A percentile compares a stretch with the other conserved stretches of the same genome.
These are phyloP conservation scores for Cytidiella melzeri DNA, from an alignment of 768 basidiomycete species.

Conservation along the genomic window DNA sequence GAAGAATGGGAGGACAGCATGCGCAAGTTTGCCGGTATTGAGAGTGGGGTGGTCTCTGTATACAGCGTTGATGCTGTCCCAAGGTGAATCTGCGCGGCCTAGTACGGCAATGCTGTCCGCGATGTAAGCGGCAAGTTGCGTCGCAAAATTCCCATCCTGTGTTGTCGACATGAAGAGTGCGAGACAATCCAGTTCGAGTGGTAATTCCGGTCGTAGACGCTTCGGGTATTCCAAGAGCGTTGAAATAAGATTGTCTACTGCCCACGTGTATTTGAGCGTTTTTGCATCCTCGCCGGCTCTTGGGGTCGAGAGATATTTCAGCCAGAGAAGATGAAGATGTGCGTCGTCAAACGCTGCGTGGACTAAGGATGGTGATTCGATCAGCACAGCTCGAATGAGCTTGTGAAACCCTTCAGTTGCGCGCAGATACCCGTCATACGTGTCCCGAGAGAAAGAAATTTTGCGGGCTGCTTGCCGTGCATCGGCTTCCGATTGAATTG, in stretches of 20 bases:
- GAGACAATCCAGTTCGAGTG: neutral
- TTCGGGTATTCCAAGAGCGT: neutral
- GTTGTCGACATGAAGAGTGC: neutral
- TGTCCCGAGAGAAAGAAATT: neutral
- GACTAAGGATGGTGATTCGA: neutral
- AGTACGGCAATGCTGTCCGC: neutral
- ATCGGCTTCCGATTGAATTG: neutral
- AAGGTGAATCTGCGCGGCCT: neutral
- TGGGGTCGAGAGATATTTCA: neutral
- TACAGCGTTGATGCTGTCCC: neutral
- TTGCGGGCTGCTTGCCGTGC: neutral
- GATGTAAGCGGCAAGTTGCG: neutral
- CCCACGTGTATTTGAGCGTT: neutral
- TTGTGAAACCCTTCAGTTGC: neutral
- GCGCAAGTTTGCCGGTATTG: neutral
- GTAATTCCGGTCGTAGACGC: neutral
- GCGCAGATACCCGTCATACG: neutral
- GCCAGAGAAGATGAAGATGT: slow-evolving; percentile 2
- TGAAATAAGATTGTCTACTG: neutral
- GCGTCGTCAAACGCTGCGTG: slow-evolving; percentile 3
- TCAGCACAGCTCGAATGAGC: neutral
- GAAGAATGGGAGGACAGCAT: slow-evolving; percentile 1
- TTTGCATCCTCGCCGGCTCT: neutral
- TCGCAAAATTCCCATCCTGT: neutral
- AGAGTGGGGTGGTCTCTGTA: neutral